These are phyloP conservation scores for Xylariaceae sp. DNA, from an alignment of 2,329 filamentous ascomycete genomes.

Conservation along the genomic window DNA sequence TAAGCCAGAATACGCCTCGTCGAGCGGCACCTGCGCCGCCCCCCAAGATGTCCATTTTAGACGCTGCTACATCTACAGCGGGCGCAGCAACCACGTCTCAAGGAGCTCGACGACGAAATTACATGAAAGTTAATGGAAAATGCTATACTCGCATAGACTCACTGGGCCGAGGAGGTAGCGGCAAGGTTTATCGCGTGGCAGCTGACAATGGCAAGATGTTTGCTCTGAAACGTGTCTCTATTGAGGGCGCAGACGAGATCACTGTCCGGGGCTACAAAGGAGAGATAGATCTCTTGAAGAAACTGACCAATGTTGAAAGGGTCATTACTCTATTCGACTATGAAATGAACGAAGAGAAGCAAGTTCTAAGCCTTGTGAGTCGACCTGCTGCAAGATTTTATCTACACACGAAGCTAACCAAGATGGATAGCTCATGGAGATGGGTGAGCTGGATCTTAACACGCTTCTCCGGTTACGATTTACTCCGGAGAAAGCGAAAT, in stretches of 20 bases:
- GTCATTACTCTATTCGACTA: conserved; percentile 92
- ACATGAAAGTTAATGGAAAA: conserved; percentile 88
- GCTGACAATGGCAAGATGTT: conserved; percentile 97
- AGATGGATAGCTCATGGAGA: conserved; percentile 81
- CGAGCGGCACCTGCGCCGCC: conserved; percentile 80
- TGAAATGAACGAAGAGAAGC: conserved; percentile 91
- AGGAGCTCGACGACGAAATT: conserved; percentile 76
- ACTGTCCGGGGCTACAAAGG: conserved; percentile 89
- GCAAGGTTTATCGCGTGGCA: conserved; percentile 94
- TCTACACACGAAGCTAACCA: conserved; percentile 25
- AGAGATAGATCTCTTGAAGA: conserved; percentile 89
- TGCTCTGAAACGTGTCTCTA: conserved; percentile 88
- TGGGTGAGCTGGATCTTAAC: conserved; percentile 92
- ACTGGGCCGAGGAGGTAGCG: conserved; percentile 90
- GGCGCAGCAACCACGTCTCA: conserved; percentile 80
- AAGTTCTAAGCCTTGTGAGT: conserved; percentile 82
- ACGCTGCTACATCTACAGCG: conserved; percentile 83
- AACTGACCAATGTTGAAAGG: conserved; percentile 81
- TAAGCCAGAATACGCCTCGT: conserved; percentile 73
- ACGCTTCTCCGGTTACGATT: conserved; percentile 78
- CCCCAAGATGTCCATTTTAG: conserved; percentile 96
- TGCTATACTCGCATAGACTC: conserved; percentile 88
- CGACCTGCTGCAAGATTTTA: neutral
- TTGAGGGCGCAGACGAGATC: conserved; percentile 85
- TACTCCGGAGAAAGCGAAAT: conserved; percentile 72